phyloP scores from a whole-genome alignment of 139 green algal genomes.

The Closterium sp. region DNA sequence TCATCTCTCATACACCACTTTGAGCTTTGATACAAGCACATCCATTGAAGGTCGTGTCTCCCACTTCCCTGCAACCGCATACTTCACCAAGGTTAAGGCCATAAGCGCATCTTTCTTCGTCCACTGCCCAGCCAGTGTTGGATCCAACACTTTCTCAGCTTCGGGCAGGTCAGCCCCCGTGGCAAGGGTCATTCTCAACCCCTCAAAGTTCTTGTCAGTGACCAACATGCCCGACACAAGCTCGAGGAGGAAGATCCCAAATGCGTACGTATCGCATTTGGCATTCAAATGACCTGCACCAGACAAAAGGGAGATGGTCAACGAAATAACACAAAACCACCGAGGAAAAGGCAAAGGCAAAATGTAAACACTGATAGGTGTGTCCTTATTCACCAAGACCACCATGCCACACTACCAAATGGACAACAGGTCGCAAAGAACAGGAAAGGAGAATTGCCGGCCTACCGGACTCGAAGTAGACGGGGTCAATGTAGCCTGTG shows the following conservation, averaged over 20 bases:
- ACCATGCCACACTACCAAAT: no score
- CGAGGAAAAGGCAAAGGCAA: no score
- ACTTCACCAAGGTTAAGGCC: background rate
- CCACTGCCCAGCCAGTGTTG: background rate
- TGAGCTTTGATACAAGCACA: background rate
- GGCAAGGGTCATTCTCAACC: background rate
- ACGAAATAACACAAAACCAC: no score
- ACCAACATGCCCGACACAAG: background rate
- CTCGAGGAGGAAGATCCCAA: background rate
- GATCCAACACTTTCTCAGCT: background rate
- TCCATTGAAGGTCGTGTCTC: background rate
- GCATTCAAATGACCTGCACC: background rate
- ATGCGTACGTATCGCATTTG: background rate
- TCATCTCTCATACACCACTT: background rate
- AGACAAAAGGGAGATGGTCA: no score
- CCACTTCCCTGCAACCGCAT: background rate
- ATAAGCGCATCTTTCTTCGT: background rate
- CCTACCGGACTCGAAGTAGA: slow-evolving; percentile 1
- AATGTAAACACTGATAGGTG: no score
- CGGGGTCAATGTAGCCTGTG: background rate
- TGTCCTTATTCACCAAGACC: no score
- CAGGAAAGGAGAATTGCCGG: no score
- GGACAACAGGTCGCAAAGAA: no score
- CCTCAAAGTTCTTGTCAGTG: background rate
- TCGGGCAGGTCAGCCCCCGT: background rate